These are phyloP conservation scores for Santalum album DNA, from an alignment of 164 flowering plant species.

Conservation along the genomic window DNA sequence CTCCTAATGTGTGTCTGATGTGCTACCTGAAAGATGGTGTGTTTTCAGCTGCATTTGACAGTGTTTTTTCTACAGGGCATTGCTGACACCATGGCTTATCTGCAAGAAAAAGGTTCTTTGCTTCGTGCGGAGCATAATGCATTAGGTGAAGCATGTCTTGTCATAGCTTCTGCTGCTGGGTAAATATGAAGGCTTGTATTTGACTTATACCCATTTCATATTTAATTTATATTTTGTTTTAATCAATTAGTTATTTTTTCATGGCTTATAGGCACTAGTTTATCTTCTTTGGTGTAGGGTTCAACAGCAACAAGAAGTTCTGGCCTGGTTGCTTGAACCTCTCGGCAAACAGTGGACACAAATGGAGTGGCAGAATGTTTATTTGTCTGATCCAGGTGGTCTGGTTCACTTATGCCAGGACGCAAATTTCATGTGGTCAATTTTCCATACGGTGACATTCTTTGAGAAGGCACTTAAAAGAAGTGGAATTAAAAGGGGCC, in stretches of 20 bases:
- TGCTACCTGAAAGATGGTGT: no score
- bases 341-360: conserved; percentile 78
- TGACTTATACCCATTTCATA: neutral
- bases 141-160: conserved; percentile 92
- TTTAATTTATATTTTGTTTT: neutral
- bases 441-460: conserved; percentile 86
- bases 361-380: conserved; percentile 78
- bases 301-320: conserved; percentile 91
- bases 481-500: conserved; percentile 62
- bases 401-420: conserved; percentile 62
- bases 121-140: conserved; percentile 91
- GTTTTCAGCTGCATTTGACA: neutral
- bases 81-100: conserved; percentile 77
- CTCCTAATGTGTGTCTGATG: no score
- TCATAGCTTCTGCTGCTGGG: conserved; percentile 98
- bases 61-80: conserved; percentile 49
- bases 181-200: conserved; percentile 18
- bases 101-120: conserved; percentile 77
- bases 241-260: neutral
- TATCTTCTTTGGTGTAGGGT: conserved; percentile 34
- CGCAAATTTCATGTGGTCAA: conserved; percentile 74
- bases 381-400: conserved; percentile 71
- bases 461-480: conserved; percentile 97
- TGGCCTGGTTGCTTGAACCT: conserved; percentile 95
- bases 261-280: conserved; percentile 1